Evolutionary conservation across 495 filamentous ascomycete species (phyloP), one percentile per base, ranked within the genome.

Genomic region (Clohesyomyces aquaticus): DNA sequence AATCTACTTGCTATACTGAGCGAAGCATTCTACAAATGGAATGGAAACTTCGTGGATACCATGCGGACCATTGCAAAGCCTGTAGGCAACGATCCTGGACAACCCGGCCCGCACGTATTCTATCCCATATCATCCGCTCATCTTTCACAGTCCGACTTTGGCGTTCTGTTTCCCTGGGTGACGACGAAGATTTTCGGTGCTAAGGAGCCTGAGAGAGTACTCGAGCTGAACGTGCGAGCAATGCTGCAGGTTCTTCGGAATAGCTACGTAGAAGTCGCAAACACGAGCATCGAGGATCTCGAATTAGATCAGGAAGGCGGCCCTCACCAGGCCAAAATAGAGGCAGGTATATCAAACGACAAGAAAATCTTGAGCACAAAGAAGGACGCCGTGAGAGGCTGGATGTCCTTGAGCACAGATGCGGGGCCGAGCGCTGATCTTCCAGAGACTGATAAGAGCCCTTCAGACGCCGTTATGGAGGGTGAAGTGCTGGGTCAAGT

Each of bases 61-160:
- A 87, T 86, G 26, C 77, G 78, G 0, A 71, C 83, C 1, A 72
- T 91, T 0, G 85, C 73, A 0, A 67, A 68, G 46, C 65, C 69
- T 10, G 61, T 68, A 4, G 48, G 63, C 4, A 38, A 62, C 22
- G 26, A 55, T 27, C 46, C 48, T 8, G 42, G 38, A 12, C 58
- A 60, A 45, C 52, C 69, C 1, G 68, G 59, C 0, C 63, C 73
- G 2, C 69, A 62, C 28, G 65, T 91, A 55, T 92, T 85, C 73
- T 92, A 87, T 69, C 82, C 85, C 1, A 65, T 73, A 10, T 68
- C 74, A 10, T 85, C 82, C 3, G 88, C 88, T 0, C 90, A 93
- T 71, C 77, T 92, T 22, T 85, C 77, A 35, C 90, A 92, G 75
- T 86, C 82, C 16, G 90, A 93, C 67, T 93, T 91, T 71, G 89